Evolutionary conservation across 768 basidiomycete species (phyloP).

Genomic region (Nevesoporus exiguus): DNA sequence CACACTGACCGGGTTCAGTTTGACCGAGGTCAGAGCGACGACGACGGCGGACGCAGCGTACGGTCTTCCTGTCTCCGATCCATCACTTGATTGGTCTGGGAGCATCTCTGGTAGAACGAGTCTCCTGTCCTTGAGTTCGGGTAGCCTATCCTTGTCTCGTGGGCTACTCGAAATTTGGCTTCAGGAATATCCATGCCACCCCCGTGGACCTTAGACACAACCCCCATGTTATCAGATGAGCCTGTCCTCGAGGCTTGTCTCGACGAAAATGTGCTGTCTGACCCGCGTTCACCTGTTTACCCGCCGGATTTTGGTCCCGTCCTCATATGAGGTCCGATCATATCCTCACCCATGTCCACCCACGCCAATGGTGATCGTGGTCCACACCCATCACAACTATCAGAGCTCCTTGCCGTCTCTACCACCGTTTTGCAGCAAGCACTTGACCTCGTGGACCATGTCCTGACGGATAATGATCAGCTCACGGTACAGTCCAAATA

Average conservation of each 20-base stretch:
- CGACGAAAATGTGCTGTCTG: constrained; percentile 15
- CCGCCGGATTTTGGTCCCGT: neutral
- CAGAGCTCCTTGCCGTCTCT: constrained; percentile 63
- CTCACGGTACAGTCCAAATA: constrained; percentile 65
- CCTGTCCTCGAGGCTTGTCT: constrained; percentile 25
- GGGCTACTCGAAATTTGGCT: constrained; percentile 78
- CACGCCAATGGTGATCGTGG: constrained; percentile 6
- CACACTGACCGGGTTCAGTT: neutral
- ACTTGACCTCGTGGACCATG: constrained; percentile 64
- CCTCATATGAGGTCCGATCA: neutral
- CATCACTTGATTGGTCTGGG: constrained; percentile 37
- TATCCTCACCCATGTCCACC: constrained; percentile 25
- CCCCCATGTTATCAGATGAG: constrained; percentile 13
- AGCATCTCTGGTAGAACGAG: constrained; percentile 62
- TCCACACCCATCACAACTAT: constrained; percentile 32
- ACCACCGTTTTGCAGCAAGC: constrained; percentile 69
- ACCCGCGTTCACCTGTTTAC: constrained; percentile 19
- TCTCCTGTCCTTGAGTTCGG: constrained; percentile 80
- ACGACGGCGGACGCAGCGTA: constrained; percentile 62
- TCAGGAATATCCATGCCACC: constrained; percentile 51
- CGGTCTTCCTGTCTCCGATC: constrained; percentile 72
- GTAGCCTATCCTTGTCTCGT: constrained; percentile 41
- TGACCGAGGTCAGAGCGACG: constrained; percentile 58
- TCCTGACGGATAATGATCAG: constrained; percentile 66
- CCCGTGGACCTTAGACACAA: neutral